These are phyloP conservation scores for Pseudogymnoascus sp. DNA, from an alignment of 2,329 filamentous ascomycete genomes.

Conservation along the genomic window DNA sequence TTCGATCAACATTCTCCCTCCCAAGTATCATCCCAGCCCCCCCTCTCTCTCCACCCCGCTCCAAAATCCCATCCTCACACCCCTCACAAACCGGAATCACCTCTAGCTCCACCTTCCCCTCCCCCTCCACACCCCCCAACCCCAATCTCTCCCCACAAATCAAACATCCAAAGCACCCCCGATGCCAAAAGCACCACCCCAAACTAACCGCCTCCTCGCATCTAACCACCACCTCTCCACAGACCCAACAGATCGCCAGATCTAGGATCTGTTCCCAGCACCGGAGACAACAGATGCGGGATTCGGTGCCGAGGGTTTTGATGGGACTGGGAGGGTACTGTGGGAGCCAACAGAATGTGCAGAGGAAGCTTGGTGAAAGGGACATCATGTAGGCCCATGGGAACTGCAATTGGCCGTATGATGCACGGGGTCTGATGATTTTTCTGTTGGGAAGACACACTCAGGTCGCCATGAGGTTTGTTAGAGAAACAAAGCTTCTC, in stretches of 20 bases:
- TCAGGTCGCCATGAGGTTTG: neutral
- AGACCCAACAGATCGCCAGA: slow-evolving; percentile 50
- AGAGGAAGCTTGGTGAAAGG: slow-evolving; percentile 34
- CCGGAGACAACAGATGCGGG: slow-evolving; percentile 39
- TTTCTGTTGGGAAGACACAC: neutral
- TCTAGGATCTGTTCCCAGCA: slow-evolving; percentile 43
- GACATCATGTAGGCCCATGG: neutral
- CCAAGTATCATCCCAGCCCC: neutral
- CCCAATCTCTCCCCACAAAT: slow-evolving; percentile 32
- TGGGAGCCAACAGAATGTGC: slow-evolving; percentile 47
- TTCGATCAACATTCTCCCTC: slow-evolving; percentile 13
- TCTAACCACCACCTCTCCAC: slow-evolving; percentile 45
- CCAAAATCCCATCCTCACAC: slow-evolving; percentile 36
- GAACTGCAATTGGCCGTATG: neutral
- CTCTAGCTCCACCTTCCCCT: slow-evolving; percentile 31
- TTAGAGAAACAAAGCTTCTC: neutral
- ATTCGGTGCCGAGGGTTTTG: slow-evolving; percentile 35
- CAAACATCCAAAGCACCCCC: slow-evolving; percentile 47
- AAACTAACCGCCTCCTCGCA: slow-evolving; percentile 48
- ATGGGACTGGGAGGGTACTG: slow-evolving; percentile 28
- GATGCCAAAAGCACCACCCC: slow-evolving; percentile 55
- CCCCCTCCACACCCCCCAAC: neutral
- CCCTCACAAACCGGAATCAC: slow-evolving; percentile 42
- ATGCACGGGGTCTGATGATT: neutral
- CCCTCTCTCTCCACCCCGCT: neutral